Evolutionary conservation across 192 early-diverging fungal genomes (phyloP).

Genomic region (Linnemannia hyalina): DNA sequence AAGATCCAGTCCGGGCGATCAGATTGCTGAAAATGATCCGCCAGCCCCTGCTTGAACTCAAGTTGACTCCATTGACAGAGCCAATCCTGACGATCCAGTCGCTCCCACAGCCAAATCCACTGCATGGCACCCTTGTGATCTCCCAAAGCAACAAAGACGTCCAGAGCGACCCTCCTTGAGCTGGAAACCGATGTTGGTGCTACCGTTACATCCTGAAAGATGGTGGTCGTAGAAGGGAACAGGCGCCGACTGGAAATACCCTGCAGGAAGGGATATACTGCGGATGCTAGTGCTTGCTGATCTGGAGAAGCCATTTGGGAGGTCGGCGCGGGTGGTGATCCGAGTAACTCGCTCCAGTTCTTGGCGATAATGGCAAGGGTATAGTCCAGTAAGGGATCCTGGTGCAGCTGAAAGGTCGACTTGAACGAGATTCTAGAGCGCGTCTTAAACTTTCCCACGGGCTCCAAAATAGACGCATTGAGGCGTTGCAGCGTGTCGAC

Average conservation of each 20-base stretch:
- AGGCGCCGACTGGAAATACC: slow-evolving; percentile 24
- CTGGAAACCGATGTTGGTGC: background rate
- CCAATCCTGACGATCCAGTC: slow-evolving; percentile 37
- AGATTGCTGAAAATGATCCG: background rate
- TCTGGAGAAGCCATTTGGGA: slow-evolving; percentile 2
- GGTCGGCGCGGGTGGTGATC: background rate
- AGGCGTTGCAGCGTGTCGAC: slow-evolving; percentile 20
- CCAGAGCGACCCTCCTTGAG: slow-evolving; percentile 22
- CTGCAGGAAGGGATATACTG: slow-evolving; percentile 26
- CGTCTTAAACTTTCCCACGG: background rate
- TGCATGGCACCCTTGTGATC: slow-evolving; percentile 27
- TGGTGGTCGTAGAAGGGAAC: slow-evolving; percentile 28
- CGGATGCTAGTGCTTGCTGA: slow-evolving; percentile 25
- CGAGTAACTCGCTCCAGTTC: slow-evolving; percentile 27
- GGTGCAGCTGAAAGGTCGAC: slow-evolving; percentile 18
- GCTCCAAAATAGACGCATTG: slow-evolving; percentile 18
- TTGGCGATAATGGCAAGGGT: slow-evolving; percentile 30
- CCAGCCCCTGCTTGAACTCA: slow-evolving; percentile 25
- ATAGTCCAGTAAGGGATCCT: slow-evolving; percentile 40
- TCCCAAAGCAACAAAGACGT: slow-evolving; percentile 4
- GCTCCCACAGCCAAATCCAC: slow-evolving; percentile 39
- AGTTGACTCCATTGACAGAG: slow-evolving; percentile 18
- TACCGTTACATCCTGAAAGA: slow-evolving; percentile 2
- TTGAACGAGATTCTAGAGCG: background rate
- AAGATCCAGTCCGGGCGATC: slow-evolving; percentile 25